Percentiles rank a stretch among this genome's conserved stretches.
Evolutionary conservation across 768 basidiomycete species (phyloP).

Genomic region (Baorangia bicolor): DNA sequence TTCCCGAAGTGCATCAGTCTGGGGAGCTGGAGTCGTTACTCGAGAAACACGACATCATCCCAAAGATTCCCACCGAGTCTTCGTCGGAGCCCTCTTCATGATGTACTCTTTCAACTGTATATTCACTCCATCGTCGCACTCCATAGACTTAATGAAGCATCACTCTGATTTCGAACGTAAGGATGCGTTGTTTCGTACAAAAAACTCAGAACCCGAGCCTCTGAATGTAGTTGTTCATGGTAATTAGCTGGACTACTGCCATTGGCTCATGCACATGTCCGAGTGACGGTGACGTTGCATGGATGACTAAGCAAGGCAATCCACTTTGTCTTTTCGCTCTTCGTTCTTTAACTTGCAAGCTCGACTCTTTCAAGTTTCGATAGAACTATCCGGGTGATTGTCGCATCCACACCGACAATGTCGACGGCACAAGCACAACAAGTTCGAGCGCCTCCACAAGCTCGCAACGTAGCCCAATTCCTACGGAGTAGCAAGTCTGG

Average conservation of each 20-base stretch:
- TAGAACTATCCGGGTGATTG: background rate
- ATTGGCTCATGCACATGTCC: no score
- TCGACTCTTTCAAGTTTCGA: background rate
- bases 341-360: background rate
- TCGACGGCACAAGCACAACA: conserved; percentile 63
- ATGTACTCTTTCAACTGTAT: background rate
- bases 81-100: conserved; percentile 2
- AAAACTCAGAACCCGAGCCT: no score
- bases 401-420: conserved; percentile 24
- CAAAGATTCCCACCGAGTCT: conserved; percentile 36
- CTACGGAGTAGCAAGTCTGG: conserved; percentile 83
- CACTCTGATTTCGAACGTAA: background rate
- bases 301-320: conserved; percentile 16
- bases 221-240: no score
- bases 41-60: conserved; percentile 67
- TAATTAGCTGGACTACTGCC: no score
- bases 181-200: background rate
- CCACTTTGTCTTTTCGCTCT: background rate
- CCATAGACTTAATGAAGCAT: background rate
- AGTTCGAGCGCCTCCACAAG: conserved; percentile 72
- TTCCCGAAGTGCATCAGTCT: conserved; percentile 85
- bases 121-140: background rate
- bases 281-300: background rate
- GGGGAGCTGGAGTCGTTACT: conserved; percentile 89
- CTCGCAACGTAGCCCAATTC: conserved; percentile 82